phyloP scores from a whole-genome alignment of 2,329 filamentous ascomycete species.

The Lasiodiplodia hormozganensis region DNA sequence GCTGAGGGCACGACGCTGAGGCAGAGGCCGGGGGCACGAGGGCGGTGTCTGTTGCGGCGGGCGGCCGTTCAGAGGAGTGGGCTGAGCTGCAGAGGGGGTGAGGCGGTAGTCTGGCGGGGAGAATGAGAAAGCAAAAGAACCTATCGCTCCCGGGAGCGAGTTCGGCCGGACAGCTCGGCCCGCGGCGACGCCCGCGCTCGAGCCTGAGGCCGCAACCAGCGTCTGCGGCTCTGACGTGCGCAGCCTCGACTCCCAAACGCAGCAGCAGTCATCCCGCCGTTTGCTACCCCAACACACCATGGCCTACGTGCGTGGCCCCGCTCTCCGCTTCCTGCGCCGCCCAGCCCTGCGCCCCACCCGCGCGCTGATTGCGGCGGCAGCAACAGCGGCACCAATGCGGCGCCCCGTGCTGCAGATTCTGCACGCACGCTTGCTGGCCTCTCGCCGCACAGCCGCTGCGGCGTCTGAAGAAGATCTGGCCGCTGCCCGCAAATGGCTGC shows the following conservation, averaged over 20 bases:
- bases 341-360: not conserved
- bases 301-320: not conserved
- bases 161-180: conserved; percentile 17
- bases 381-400: not conserved
- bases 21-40: conserved; percentile 16
- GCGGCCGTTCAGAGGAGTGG: conserved; percentile 15
- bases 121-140: conserved; percentile 15
- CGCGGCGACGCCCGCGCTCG: conserved; percentile 30
- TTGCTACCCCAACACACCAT: not conserved
- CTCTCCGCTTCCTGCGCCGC: not conserved
- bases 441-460: not conserved
- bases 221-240: not conserved
- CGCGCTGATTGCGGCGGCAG: not conserved
- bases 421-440: conserved; percentile 4
- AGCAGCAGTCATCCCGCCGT: not conserved
- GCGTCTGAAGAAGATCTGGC: conserved; percentile 40
- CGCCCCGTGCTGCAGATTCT: conserved; percentile 3
- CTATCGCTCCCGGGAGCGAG: conserved; percentile 7
- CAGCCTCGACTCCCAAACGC: not conserved
- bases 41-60: conserved; percentile 18
- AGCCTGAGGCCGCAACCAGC: conserved; percentile 1
- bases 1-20: conserved; percentile 22
- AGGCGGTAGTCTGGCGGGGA: conserved; percentile 16
- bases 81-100: conserved; percentile 20
- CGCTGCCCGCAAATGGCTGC: conserved; percentile 64